Percentiles rank a stretch among this genome's conserved stretches.
phyloP scores from a whole-genome alignment of 768 basidiomycete species.

The Dioszegia aurantiaca region DNA sequence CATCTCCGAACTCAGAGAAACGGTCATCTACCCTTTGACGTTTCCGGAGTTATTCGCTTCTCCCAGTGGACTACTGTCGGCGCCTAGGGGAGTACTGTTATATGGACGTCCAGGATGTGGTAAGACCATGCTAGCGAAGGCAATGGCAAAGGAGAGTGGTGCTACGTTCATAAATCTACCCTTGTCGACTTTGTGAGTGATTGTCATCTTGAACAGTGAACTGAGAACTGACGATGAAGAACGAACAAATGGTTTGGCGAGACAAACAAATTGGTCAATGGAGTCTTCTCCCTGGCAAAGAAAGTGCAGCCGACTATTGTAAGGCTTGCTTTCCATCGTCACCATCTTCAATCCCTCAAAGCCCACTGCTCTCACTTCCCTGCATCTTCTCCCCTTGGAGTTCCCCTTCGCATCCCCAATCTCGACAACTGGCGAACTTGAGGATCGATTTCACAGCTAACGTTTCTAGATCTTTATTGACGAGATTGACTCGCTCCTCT shows the following conservation, averaged over 20 bases:
- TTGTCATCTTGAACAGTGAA: background rate
- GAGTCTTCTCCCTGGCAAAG: constrained; percentile 84
- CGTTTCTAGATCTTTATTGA: constrained; percentile 80
- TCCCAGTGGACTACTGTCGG: constrained; percentile 65
- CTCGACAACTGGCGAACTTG: too few species aligned
- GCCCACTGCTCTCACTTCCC: too few species aligned
- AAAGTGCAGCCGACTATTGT: constrained; percentile 88
- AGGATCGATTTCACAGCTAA: background rate
- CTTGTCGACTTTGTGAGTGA: constrained; percentile 61
- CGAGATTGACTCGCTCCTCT: constrained; percentile 92
- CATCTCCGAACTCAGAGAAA: constrained; percentile 83
- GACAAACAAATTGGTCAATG: constrained; percentile 91
- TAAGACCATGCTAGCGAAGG: constrained; percentile 99
- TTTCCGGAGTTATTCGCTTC: constrained; percentile 87
- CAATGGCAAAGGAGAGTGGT: constrained; percentile 92
- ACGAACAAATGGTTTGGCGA: constrained; percentile 70
- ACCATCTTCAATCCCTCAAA: too few species aligned
- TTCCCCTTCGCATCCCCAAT: too few species aligned
- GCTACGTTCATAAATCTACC: constrained; percentile 93
- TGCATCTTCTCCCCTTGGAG: too few species aligned
- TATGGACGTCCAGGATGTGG: constrained; percentile 98
- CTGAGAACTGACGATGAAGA: constrained; percentile 19
- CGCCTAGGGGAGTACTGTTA: constrained; percentile 92
- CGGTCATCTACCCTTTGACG: constrained; percentile 88
- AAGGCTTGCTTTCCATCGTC: constrained; percentile 20